phyloP scores from a whole-genome alignment of 139 green algal species.

The Micractinium sp. region DNA sequence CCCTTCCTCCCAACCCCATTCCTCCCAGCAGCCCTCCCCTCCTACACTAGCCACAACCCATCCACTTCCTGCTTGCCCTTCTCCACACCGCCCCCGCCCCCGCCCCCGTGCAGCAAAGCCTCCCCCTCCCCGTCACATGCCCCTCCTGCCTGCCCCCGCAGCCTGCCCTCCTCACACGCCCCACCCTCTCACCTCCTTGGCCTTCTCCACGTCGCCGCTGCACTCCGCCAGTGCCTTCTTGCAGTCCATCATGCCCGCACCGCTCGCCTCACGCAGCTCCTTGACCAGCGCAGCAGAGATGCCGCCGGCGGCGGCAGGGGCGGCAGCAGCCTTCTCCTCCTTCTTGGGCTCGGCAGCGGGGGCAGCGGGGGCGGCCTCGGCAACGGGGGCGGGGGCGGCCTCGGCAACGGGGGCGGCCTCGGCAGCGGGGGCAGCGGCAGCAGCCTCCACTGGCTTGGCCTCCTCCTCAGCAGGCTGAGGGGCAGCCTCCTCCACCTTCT shows the following conservation, averaged over 20 bases:
- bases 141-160: too few relatives aligned
- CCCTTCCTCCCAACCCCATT: too few relatives aligned
- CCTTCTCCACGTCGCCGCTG: conserved; percentile 81
- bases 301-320: conserved; percentile 23
- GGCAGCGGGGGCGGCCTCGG: neutral
- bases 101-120: too few relatives aligned
- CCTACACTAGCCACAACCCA: too few relatives aligned
- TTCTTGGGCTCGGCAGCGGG: conserved; percentile 36
- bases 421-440: neutral
- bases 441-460: neutral
- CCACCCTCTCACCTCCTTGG: conserved; percentile 67
- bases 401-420: neutral
- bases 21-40: too few relatives aligned
- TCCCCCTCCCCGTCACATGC: neutral
- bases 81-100: too few relatives aligned
- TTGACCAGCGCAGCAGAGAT: conserved; percentile 88
- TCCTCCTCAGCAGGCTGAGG: neutral
- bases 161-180: neutral
- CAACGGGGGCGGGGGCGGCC: conserved; percentile 20
- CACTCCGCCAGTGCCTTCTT: conserved; percentile 96
- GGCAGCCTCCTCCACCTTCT: conserved; percentile 19
- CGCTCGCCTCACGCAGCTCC: conserved; percentile 79
- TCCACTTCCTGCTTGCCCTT: too few relatives aligned
- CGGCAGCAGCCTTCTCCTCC: conserved; percentile 27
- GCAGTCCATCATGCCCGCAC: conserved; percentile 99